Evolutionary conservation across 2,329 filamentous ascomycete species (phyloP).

Genomic region (Monosporascus sp.): DNA sequence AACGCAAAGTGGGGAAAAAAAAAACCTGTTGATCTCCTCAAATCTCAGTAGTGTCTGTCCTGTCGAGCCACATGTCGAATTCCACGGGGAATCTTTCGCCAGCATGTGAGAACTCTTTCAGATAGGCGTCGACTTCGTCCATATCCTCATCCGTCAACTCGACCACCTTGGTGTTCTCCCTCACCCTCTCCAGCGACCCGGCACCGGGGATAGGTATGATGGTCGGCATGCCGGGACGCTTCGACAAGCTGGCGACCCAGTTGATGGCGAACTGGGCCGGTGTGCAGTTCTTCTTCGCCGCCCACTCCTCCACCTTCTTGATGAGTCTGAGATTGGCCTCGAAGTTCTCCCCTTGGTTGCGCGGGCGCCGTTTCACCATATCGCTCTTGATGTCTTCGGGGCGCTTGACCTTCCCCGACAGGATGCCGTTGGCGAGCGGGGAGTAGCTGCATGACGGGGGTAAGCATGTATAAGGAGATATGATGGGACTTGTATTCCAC

Average conservation of each 20-base stretch:
- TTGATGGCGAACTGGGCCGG: slow-evolving; percentile 17
- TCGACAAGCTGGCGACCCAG: slow-evolving; percentile 14
- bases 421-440: slow-evolving; percentile 6
- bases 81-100: slow-evolving; percentile 15
- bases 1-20: too few species aligned
- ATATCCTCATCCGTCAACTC: slow-evolving; percentile 31
- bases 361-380: not conserved
- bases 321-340: slow-evolving; percentile 11
- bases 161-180: slow-evolving; percentile 39
- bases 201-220: slow-evolving; percentile 50
- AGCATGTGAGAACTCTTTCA: slow-evolving; percentile 25
- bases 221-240: slow-evolving; percentile 32
- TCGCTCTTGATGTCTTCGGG: slow-evolving; percentile 5
- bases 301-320: slow-evolving; percentile 12
- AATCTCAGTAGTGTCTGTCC: not conserved
- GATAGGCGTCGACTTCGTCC: slow-evolving; percentile 30
- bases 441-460: not conserved
- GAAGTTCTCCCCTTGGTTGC: slow-evolving; percentile 7
- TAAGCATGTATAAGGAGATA: not conserved
- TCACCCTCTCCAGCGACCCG: slow-evolving; percentile 35
- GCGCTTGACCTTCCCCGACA: slow-evolving; percentile 10
- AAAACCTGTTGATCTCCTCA: not conserved
- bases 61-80: not conserved
- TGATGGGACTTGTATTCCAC: slow-evolving; percentile 38
- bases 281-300: slow-evolving; percentile 14